Evolutionary conservation across 139 green algal species (phyloP).

Genomic region (Tetratostichococcus sp.): DNA sequence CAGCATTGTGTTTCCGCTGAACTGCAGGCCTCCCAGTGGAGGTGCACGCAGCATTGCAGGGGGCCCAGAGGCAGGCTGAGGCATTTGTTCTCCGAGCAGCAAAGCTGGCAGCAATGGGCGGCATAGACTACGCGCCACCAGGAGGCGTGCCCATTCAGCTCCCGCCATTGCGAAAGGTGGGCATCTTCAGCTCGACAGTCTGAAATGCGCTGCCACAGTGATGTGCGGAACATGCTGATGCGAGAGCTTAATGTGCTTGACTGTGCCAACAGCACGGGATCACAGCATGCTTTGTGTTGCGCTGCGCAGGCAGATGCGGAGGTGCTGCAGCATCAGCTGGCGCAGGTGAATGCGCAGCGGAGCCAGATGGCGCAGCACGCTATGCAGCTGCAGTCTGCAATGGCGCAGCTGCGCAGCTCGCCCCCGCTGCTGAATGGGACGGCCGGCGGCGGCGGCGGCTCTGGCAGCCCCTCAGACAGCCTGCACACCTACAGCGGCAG

Average conservation of each 20-base stretch:
- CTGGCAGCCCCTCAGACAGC: not conserved
- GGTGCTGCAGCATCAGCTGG: not conserved
- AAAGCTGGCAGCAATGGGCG: conserved; percentile 1
- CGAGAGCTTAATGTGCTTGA: too few species aligned
- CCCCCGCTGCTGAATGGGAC: too few species aligned
- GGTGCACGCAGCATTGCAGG: not conserved
- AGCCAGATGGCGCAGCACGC: not conserved
- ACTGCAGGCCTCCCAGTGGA: not conserved
- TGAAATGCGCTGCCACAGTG: too few species aligned
- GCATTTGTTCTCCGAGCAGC: not conserved
- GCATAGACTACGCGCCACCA: not conserved
- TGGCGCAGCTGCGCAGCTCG: not conserved
- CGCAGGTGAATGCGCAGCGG: not conserved
- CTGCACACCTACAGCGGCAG: not conserved
- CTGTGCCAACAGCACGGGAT: too few species aligned
- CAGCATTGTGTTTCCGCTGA: too few species aligned
- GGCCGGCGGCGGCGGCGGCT: too few species aligned
- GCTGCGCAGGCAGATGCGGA: not conserved
- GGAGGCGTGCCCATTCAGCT: not conserved
- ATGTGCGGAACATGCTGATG: not conserved
- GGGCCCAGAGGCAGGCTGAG: not conserved
- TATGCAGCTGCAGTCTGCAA: not conserved
- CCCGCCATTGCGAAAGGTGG: not conserved
- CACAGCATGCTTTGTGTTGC: not conserved
- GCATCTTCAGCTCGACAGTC: not conserved